Conservation (phyloP, 2,329 filamentous ascomycete genomes). For the Dothideomycetidae sp. region DNA sequence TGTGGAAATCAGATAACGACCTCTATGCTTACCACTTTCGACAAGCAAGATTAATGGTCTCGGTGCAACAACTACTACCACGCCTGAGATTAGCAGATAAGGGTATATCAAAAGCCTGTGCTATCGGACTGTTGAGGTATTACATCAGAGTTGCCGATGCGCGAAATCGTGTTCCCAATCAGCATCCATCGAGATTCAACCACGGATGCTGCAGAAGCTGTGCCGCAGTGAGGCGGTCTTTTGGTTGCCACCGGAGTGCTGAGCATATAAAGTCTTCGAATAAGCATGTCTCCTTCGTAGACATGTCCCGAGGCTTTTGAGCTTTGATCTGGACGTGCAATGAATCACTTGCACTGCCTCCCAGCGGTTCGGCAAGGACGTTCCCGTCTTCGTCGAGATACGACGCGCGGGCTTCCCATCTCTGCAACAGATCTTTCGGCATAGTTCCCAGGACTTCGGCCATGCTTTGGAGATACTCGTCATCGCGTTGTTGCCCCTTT, state of each 20-base stretch:
- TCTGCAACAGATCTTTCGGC: not conserved
- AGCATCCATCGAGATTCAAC: not conserved
- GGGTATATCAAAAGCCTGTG: too few species aligned
- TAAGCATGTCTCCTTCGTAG: not conserved
- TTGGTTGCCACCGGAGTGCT: not conserved
- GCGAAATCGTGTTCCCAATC: not conserved
- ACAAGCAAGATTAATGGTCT: too few species aligned
- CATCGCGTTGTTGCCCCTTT: not conserved
- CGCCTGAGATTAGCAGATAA: too few species aligned
- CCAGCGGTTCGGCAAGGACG: not conserved
- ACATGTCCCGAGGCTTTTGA: not conserved
- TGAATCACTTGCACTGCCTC: not conserved
- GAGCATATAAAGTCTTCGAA: not conserved
- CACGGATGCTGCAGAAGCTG: slow-evolving; percentile 1
- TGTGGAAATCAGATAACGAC: too few species aligned
- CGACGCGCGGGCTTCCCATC: not conserved
- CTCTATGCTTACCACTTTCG: too few species aligned
- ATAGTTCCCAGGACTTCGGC: slow-evolving; percentile 1
- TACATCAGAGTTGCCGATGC: too few species aligned
- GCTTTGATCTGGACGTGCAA: not conserved
- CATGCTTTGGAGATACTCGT: slow-evolving; percentile 4
- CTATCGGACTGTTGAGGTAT: too few species aligned
- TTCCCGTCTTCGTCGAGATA: slow-evolving; percentile 1
- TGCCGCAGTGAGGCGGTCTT: not conserved
- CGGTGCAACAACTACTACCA: too few species aligned